Evolutionary conservation across 2,329 filamentous ascomycete genomes (phyloP).

Genomic region (Pseudogymnoascus sp.): DNA sequence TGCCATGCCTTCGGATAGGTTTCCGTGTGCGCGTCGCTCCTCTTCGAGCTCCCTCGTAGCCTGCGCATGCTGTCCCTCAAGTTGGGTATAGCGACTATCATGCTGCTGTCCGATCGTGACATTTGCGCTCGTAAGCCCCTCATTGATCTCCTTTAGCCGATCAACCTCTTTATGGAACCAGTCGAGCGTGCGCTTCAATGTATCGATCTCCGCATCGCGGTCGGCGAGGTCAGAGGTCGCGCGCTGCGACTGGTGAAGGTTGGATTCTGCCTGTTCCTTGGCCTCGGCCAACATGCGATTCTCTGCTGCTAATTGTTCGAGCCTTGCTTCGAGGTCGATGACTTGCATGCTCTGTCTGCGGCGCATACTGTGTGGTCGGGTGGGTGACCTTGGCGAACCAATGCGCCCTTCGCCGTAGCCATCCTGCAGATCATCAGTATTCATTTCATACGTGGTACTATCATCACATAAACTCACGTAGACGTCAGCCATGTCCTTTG

Average conservation of each 20-base stretch:
- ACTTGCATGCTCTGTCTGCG: slow-evolving; percentile 97
- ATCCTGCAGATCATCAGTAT: slow-evolving; percentile 52
- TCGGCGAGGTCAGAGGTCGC: slow-evolving; percentile 67
- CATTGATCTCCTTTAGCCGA: slow-evolving; percentile 75
- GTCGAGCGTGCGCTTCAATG: slow-evolving; percentile 69
- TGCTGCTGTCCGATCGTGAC: slow-evolving; percentile 68
- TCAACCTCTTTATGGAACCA: slow-evolving; percentile 76
- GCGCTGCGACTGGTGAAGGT: slow-evolving; percentile 51
- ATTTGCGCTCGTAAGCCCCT: slow-evolving; percentile 70
- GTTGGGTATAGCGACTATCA: slow-evolving; percentile 55
- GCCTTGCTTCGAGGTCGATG: slow-evolving; percentile 77
- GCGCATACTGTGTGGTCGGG: slow-evolving; percentile 89
- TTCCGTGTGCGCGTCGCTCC: slow-evolving; percentile 54
- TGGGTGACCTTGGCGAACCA: slow-evolving; percentile 84
- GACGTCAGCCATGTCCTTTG: slow-evolving; percentile 84
- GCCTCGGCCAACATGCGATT: slow-evolving; percentile 74
- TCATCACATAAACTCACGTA: slow-evolving; percentile 60
- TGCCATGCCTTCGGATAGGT: slow-evolving; percentile 56
- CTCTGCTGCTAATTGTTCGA: slow-evolving; percentile 79
- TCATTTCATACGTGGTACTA: not conserved
- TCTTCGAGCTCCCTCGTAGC: slow-evolving; percentile 63
- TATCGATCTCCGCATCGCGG: slow-evolving; percentile 79
- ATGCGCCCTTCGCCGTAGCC: slow-evolving; percentile 84
- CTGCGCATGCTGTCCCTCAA: slow-evolving; percentile 60
- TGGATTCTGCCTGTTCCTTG: slow-evolving; percentile 60